Conservation (phyloP, 2,329 filamentous ascomycete species). For the Penicillium sp. region DNA sequence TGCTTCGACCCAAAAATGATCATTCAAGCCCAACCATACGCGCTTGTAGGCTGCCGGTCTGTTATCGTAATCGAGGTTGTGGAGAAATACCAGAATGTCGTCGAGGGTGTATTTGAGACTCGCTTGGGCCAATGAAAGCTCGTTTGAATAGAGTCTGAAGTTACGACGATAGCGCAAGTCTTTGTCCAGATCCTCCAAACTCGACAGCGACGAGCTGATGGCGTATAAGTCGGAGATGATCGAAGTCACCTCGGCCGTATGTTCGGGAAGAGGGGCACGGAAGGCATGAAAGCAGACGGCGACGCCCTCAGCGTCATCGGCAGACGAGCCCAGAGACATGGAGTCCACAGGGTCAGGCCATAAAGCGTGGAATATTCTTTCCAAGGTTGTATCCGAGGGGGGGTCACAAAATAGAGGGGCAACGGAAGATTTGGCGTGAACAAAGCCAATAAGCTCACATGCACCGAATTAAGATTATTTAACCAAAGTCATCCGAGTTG, state of each 20-base stretch:
- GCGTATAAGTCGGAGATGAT: constrained; percentile 58
- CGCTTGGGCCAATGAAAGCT: constrained; percentile 53
- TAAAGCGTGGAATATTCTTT: constrained; percentile 1
- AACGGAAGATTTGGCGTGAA: not conserved
- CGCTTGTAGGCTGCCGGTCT: constrained; percentile 44
- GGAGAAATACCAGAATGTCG: constrained; percentile 52
- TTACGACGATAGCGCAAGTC: constrained; percentile 42
- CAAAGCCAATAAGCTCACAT: constrained; percentile 11
- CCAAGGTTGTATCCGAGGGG: not conserved
- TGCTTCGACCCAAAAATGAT: constrained; percentile 50
- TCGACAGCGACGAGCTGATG: constrained; percentile 54
- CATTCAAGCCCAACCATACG: constrained; percentile 54
- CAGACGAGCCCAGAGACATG: constrained; percentile 47
- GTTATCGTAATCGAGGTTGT: constrained; percentile 36
- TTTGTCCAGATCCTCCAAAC: constrained; percentile 48
- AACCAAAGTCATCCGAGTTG: not conserved
- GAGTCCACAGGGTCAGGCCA: constrained; percentile 21
- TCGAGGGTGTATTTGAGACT: constrained; percentile 56
- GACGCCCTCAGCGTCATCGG: constrained; percentile 55
- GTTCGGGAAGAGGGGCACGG: constrained; percentile 52
- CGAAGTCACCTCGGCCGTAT: constrained; percentile 55
- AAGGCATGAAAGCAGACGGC: constrained; percentile 55
- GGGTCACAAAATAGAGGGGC: not conserved
- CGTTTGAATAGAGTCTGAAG: constrained; percentile 42
- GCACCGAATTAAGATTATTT: constrained; percentile 12